Base-by-base conservation (phyloP, 2,329 filamentous ascomycete genomes). In the Pseudogymnoascus sp. region DNA sequence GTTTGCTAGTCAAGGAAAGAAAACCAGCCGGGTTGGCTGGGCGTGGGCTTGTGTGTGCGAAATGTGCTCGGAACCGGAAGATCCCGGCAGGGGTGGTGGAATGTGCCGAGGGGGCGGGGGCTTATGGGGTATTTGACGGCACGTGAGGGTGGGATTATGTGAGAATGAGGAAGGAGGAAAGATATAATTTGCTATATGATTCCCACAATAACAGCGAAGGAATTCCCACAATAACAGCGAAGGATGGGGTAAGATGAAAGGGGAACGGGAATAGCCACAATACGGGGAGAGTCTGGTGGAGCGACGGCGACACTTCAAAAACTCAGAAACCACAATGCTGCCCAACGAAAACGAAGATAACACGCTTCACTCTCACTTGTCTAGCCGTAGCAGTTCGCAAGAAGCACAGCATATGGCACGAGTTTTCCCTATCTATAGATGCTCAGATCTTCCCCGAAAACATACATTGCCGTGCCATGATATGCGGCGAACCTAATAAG, bases 291-390 rank as follows among this genome's bases (percentile, higher is more conserved):
- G 26, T 15, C 11, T 23, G 42, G 40, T 36, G 40, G 11, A 11
- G 42, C 6, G 21, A 21, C 17, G 31, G 21, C 57, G 23, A 60
- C n/a, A 33, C 2, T 23, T 5, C 10, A n/a, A 36, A 19, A 21
- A 8, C 17, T 6, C 2, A 17, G 36, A 33, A 59, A 50, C 44
- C 44, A 60, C 31, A 17, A 21, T 36, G 57, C 17, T 38, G 57
- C 57, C 57, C 57, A 60, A 60, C 57, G 57, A 60, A 60, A 60
- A 60, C 17, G 9, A 21, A 21, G 57, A 60, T 36, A 60, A 36
- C 57, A 2, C 31, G 21, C 17, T 60, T 21, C 31, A 36, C 31
- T 36, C 57, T 11, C 57, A 60, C 57, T 60, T 60, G 57, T 8
- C 57, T 15, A n/a, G 4, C 13, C n/a, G 3, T 9, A 60, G 57